phyloP scores from a whole-genome alignment of 129 eudicot species.

The Artemisia tridentata region DNA sequence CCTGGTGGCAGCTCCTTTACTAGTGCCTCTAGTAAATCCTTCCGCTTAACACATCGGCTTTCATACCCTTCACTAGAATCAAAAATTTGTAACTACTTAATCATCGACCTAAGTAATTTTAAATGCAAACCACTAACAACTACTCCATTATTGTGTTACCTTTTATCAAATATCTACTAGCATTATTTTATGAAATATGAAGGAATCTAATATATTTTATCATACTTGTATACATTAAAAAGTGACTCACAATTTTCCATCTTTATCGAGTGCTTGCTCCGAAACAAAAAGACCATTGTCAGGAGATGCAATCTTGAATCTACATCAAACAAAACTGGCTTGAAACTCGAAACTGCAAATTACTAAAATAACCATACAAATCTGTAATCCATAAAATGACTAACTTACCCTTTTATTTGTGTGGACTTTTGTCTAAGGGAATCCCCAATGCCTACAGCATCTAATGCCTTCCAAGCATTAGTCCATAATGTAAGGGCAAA shows the following conservation, averaged over 20 bases:
- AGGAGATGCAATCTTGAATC: conserved; percentile 38
- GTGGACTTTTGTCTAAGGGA: conserved; percentile 45
- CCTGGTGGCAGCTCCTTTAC: conserved; percentile 49
- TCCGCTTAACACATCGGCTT: conserved; percentile 63
- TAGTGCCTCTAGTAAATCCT: conserved; percentile 52
- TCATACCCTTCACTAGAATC: conserved; percentile 45
- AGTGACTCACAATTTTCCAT: conserved; percentile 41
- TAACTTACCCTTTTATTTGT: conserved; percentile 50
- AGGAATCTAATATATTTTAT: not conserved
- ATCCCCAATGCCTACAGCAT: conserved; percentile 68
- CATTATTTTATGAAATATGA: not conserved
- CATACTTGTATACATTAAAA: not conserved
- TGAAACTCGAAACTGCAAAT: conserved; percentile 4
- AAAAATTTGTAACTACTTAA: not conserved
- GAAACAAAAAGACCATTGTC: conserved; percentile 40
- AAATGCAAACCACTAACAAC: not conserved
- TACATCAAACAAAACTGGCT: conserved; percentile 16
- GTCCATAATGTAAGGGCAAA: conserved; percentile 72
- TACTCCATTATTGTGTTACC: not conserved
- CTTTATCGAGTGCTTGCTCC: conserved; percentile 30
- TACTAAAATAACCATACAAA: too few relatives aligned
- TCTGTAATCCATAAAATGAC: not conserved
- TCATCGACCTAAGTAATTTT: not conserved
- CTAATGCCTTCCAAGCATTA: conserved; percentile 88
- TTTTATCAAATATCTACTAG: not conserved